Evolutionary conservation across 768 basidiomycete genomes (phyloP).

Genomic region (Pleurotus cornucopiae): DNA sequence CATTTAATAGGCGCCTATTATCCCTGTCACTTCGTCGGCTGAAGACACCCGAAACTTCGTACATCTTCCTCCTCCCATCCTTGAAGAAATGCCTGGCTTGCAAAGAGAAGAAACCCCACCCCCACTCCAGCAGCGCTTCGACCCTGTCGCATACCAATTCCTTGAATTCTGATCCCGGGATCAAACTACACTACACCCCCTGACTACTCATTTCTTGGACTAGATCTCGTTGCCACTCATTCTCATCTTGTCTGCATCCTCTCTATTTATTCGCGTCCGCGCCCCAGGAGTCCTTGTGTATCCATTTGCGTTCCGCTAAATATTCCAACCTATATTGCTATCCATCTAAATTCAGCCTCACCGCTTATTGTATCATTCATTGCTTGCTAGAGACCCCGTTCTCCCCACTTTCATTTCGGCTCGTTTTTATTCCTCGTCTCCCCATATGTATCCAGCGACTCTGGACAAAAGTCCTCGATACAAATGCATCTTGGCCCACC

Average conservation of each 20-base stretch:
- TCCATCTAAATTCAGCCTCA: conserved; percentile 1
- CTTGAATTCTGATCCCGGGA: conserved; percentile 57
- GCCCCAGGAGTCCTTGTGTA: background rate
- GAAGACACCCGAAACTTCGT: conserved; percentile 89
- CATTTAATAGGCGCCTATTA: conserved; percentile 69
- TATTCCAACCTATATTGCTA: conserved; percentile 2
- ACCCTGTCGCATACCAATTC: conserved; percentile 68
- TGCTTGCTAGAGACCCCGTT: background rate
- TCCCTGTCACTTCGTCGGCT: conserved; percentile 72
- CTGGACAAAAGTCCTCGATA: background rate
- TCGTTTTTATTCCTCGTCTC: background rate
- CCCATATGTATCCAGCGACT: conserved; percentile 2
- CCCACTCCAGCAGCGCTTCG: conserved; percentile 59
- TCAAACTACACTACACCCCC: conserved; percentile 16
- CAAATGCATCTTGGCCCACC: background rate
- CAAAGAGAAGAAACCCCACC: conserved; percentile 57
- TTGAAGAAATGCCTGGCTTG: conserved; percentile 80
- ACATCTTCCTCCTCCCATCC: conserved; percentile 68
- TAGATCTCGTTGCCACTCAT: conserved; percentile 7
- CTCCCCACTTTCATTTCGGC: background rate
- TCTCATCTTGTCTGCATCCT: conserved; percentile 8
- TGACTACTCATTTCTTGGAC: conserved; percentile 10
- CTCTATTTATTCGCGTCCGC: background rate
- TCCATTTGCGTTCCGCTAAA: background rate
- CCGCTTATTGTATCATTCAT: conserved; percentile 1